A percentile compares a stretch with the other conserved stretches of the same genome.
Evolutionary conservation across 768 basidiomycete species (phyloP).

Genomic region (Phlebiopsis gigantea): DNA sequence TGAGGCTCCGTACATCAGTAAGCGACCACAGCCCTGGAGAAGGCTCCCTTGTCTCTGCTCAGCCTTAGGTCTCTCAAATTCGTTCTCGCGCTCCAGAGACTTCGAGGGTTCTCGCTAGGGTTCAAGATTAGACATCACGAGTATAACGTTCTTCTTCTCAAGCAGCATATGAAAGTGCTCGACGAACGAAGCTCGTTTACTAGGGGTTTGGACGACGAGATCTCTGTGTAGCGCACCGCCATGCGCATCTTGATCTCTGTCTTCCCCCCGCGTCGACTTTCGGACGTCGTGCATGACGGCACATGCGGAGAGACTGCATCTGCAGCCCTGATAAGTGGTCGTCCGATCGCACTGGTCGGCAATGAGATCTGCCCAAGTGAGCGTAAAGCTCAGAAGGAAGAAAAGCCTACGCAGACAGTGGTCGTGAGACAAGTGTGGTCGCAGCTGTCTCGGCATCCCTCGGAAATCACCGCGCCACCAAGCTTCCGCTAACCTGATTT

Average conservation of each 20-base stretch:
- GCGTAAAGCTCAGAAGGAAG: background rate
- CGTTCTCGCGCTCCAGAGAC: background rate
- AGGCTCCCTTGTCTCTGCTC: background rate
- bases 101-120: background rate
- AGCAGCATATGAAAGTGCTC: conserved; percentile 36
- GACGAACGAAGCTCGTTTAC: conserved; percentile 66
- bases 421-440: background rate
- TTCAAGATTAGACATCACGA: background rate
- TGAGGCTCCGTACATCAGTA: no score
- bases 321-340: background rate
- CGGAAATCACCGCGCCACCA: conserved; percentile 1
- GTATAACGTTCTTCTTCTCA: conserved; percentile 19
- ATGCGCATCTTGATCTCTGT: conserved; percentile 97
- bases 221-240: conserved; percentile 91
- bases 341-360: background rate
- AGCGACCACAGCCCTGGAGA: background rate
- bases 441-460: background rate
- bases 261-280: conserved; percentile 52
- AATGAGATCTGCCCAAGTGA: background rate
- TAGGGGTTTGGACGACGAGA: conserved; percentile 74
- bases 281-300: conserved; percentile 25
- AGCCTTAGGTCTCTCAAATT: background rate
- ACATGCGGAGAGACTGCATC: conserved; percentile 30
- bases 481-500: background rate
- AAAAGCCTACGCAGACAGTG: background rate